Percentiles rank a stretch among this genome's conserved stretches.
These are phyloP conservation scores for Mixia osmundae DNA, from an alignment of 1,284 basidiomycete genomes.

Conservation along the genomic window DNA sequence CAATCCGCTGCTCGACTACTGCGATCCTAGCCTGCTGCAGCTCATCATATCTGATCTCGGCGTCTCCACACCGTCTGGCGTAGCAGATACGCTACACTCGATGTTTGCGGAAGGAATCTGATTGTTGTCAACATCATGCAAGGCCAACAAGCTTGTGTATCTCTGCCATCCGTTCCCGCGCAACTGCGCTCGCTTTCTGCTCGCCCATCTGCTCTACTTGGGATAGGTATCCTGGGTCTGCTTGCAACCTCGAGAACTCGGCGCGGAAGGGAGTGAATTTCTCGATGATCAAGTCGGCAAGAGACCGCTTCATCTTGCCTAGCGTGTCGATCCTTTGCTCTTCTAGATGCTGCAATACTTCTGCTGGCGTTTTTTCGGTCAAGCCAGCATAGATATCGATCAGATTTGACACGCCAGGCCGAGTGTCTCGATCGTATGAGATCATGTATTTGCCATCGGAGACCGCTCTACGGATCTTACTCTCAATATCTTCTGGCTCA, in stretches of 20 bases:
- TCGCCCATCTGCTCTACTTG: conserved; percentile 41
- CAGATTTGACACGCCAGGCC: conserved; percentile 67
- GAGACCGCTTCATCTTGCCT: conserved; percentile 45
- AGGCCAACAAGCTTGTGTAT: no score
- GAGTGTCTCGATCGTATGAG: conserved; percentile 45
- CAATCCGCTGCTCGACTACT: conserved; percentile 27
- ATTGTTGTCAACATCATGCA: no score
- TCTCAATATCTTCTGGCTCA: conserved; percentile 32
- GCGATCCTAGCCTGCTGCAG: no score
- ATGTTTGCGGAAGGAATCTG: no score
- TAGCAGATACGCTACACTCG: no score
- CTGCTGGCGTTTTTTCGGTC: conserved; percentile 29
- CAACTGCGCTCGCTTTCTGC: conserved; percentile 37
- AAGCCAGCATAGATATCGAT: conserved; percentile 40
- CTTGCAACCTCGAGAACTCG: conserved; percentile 40
- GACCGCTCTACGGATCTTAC: conserved; percentile 56
- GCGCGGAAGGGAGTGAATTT: conserved; percentile 41
- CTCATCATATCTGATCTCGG: no score
- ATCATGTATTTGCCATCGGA: conserved; percentile 54
- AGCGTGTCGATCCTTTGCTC: conserved; percentile 38
- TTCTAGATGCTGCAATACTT: conserved; percentile 30
- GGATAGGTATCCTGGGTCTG: conserved; percentile 38
- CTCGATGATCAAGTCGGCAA: conserved; percentile 46
- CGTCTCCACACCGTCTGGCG: no score
- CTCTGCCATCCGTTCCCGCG: no score